These are phyloP conservation scores for Codiaeum variegatum DNA, from an alignment of 441 rosid genomes.

Conservation along the genomic window DNA sequence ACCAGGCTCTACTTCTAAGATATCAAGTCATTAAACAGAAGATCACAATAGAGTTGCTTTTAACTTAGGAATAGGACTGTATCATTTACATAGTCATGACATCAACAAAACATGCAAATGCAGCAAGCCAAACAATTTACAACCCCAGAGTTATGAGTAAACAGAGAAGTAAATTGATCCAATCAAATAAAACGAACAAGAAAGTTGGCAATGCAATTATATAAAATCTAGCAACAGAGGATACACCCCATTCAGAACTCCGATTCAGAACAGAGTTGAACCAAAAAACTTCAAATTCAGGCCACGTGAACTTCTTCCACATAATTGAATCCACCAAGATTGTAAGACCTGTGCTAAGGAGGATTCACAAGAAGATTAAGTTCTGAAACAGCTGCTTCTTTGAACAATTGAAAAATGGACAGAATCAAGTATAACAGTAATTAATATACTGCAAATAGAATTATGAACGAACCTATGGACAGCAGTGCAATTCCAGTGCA, in stretches of 20 bases:
- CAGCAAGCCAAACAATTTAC: not conserved
- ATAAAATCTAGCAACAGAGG: constrained; percentile 37
- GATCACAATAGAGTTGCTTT: not conserved
- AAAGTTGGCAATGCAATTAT: not conserved
- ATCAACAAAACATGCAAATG: not conserved
- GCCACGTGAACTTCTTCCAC: constrained; percentile 90
- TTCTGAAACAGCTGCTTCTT: constrained; percentile 11
- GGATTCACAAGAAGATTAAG: constrained; percentile 26
- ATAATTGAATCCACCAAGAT: constrained; percentile 73
- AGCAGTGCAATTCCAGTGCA: constrained; percentile 52
- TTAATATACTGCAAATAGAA: constrained; percentile 4
- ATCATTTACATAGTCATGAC: not conserved
- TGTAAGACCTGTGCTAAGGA: constrained; percentile 65
- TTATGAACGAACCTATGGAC: constrained; percentile 56
- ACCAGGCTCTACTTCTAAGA: too few relatives aligned
- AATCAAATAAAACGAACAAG: not conserved
- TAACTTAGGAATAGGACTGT: not conserved
- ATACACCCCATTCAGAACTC: constrained; percentile 99
- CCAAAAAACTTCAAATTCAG: constrained; percentile 96
- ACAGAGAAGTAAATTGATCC: not conserved
- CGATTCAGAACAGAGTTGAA: constrained; percentile 94
- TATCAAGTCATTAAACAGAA: not conserved
- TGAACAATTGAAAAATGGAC: constrained; percentile 8
- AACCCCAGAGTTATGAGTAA: not conserved
- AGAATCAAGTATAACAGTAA: not conserved